phyloP scores from a whole-genome alignment of 257 asterid genomes.

The Sherardia arvensis region DNA sequence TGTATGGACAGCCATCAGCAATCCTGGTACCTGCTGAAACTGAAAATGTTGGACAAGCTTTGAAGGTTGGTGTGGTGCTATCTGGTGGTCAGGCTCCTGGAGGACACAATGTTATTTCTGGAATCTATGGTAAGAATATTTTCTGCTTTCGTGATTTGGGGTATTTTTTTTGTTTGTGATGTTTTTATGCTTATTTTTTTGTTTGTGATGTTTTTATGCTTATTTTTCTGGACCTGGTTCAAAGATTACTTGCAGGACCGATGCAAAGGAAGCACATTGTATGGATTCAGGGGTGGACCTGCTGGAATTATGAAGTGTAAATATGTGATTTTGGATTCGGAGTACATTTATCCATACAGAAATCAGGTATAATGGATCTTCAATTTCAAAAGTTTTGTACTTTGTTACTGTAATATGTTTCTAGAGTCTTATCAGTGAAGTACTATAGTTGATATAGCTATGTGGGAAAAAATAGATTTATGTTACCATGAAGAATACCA shows the following conservation, averaged over 20 bases:
- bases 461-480: no score
- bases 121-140: slow-evolving; percentile 63
- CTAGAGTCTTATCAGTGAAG: neutral
- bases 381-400: no score
- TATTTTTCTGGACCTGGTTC: slow-evolving; percentile 12
- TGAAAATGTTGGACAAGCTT: slow-evolving; percentile 18
- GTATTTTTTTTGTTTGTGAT: neutral
- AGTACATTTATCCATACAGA: slow-evolving; percentile 84
- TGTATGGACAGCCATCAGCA: slow-evolving; percentile 91
- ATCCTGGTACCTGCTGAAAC: slow-evolving; percentile 56
- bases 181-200: neutral
- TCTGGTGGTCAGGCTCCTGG: slow-evolving; percentile 99
- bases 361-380: slow-evolving; percentile 52
- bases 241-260: slow-evolving; percentile 87
- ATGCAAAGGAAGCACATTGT: slow-evolving; percentile 79
- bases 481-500: neutral
- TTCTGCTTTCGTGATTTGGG: neutral
- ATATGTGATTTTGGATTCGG: slow-evolving; percentile 63
- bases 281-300: slow-evolving; percentile 98
- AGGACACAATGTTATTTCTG: slow-evolving; percentile 96
- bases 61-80: slow-evolving; percentile 88
- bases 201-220: neutral
- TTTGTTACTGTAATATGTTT: neutral
- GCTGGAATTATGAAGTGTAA: slow-evolving; percentile 97
- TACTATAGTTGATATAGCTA: no score